phyloP scores from a whole-genome alignment of 768 basidiomycete species.

The Suillus alpinus region DNA sequence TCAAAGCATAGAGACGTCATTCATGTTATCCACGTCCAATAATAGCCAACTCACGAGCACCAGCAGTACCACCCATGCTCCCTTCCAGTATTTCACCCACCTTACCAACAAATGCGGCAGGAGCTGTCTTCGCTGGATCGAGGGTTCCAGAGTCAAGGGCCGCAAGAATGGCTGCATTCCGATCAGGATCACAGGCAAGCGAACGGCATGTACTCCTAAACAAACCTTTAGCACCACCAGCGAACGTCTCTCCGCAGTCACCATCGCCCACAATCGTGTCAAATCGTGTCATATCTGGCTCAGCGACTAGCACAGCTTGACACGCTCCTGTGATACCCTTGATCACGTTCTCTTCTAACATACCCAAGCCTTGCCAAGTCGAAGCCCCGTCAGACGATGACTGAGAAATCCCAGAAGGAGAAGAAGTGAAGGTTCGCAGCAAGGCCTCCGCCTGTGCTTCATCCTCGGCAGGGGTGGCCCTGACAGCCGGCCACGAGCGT shows the following conservation, averaged over 20 bases:
- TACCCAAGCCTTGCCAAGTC: not conserved
- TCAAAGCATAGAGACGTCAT: not conserved
- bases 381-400: not conserved
- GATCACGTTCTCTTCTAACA: constrained; percentile 6
- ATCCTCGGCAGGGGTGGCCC: not conserved
- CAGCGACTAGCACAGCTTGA: constrained; percentile 40
- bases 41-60: constrained; percentile 41
- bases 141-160: constrained; percentile 29
- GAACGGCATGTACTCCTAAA: not conserved
- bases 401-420: not conserved
- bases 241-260: constrained; percentile 59
- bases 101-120: constrained; percentile 22
- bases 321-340: constrained; percentile 32
- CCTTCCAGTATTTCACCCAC: constrained; percentile 46
- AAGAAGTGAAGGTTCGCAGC: not conserved
- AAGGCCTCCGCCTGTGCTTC: not conserved
- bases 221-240: constrained; percentile 42
- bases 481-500: constrained; percentile 26
- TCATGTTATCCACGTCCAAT: constrained; percentile 5
- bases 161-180: constrained; percentile 29
- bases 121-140: constrained; percentile 11
- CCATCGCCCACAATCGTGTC: constrained; percentile 65
- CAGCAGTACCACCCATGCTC: constrained; percentile 53
- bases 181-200: not conserved
- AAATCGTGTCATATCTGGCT: constrained; percentile 52